Conservation (phyloP, 2,329 filamentous ascomycete genomes). For the Stemphylium vesicarium region DNA sequence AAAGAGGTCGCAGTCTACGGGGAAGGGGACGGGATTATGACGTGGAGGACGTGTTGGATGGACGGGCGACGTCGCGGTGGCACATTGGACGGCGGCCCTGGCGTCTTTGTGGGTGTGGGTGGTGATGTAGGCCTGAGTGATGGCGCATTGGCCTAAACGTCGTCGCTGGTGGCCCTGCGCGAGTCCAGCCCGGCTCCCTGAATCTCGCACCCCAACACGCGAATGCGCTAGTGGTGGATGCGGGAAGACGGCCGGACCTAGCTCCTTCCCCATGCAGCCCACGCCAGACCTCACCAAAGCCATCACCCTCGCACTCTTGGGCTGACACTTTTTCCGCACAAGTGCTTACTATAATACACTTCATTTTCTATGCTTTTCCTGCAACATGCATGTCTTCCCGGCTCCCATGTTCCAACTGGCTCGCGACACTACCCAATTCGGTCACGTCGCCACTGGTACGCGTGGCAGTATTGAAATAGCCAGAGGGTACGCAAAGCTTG, state of each 20-base stretch:
- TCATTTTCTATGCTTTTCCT: too few relatives aligned
- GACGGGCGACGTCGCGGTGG: slow-evolving; percentile 17
- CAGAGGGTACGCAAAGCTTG: too few relatives aligned
- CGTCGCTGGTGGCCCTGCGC: slow-evolving; percentile 4
- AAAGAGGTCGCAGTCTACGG: slow-evolving; percentile 2
- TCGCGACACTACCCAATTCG: too few relatives aligned
- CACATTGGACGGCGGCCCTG: slow-evolving; percentile 18
- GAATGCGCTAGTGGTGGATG: slow-evolving; percentile 6
- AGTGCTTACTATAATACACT: too few relatives aligned
- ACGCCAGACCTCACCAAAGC: neutral
- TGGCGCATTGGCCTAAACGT: slow-evolving; percentile 12
- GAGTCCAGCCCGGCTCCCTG: slow-evolving; percentile 20
- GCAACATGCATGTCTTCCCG: too few relatives aligned
- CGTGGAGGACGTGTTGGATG: slow-evolving; percentile 1
- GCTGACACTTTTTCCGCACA: too few relatives aligned
- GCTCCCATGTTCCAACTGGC: too few relatives aligned
- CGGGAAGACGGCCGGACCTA: slow-evolving; percentile 12
- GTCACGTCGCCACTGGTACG: too few relatives aligned
- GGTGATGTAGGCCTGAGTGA: slow-evolving; percentile 9
- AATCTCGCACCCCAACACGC: slow-evolving; percentile 12
- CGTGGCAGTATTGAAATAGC: too few relatives aligned
- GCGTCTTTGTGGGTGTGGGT: slow-evolving; percentile 3
- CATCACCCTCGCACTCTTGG: too few relatives aligned
- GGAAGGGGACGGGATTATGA: neutral
- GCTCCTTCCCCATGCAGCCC: neutral